Conservation (phyloP, 768 basidiomycete species). For the Chalciporus pseudorubinellus region DNA sequence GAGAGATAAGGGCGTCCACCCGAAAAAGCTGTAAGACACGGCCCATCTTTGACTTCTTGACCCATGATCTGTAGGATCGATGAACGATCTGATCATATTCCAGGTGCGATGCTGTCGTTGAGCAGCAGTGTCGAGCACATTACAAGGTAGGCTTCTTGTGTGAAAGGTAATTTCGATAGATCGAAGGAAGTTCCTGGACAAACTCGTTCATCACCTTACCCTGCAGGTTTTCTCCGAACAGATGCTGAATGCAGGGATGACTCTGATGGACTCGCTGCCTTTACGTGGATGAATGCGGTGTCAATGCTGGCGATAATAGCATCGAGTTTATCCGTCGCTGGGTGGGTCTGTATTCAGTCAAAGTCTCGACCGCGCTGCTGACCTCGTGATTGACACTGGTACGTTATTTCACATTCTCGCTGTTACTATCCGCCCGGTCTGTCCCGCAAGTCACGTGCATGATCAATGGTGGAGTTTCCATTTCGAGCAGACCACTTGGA, state of each 20-base stretch:
- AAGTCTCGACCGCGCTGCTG: slow-evolving; percentile 14
- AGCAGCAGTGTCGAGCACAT: slow-evolving; percentile 3
- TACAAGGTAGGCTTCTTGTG: slow-evolving; percentile 13
- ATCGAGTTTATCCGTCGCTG: neutral
- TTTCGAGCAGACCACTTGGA: slow-evolving; percentile 18
- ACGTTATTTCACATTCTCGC: slow-evolving; percentile 9
- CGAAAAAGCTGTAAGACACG: too few relatives aligned
- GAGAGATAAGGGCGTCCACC: slow-evolving; percentile 20
- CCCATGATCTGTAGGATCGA: slow-evolving; percentile 16
- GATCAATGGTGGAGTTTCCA: slow-evolving; percentile 19
- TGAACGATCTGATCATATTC: neutral
- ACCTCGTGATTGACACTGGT: slow-evolving; percentile 7
- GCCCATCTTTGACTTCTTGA: slow-evolving; percentile 9
- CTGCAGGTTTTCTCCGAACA: neutral
- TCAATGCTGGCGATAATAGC: neutral
- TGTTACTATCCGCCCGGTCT: slow-evolving; percentile 10
- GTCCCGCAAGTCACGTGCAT: slow-evolving; percentile 25
- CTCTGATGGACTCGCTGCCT: neutral
- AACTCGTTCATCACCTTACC: too few relatives aligned
- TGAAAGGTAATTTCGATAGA: slow-evolving; percentile 1
- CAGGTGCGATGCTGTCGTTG: slow-evolving; percentile 11
- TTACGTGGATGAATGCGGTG: neutral
- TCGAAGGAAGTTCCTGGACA: neutral
- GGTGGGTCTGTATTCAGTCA: neutral
- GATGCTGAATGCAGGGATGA: neutral